These are phyloP conservation scores for Ophiostoma quercus DNA, from an alignment of 2,329 filamentous ascomycete genomes.

Conservation along the genomic window DNA sequence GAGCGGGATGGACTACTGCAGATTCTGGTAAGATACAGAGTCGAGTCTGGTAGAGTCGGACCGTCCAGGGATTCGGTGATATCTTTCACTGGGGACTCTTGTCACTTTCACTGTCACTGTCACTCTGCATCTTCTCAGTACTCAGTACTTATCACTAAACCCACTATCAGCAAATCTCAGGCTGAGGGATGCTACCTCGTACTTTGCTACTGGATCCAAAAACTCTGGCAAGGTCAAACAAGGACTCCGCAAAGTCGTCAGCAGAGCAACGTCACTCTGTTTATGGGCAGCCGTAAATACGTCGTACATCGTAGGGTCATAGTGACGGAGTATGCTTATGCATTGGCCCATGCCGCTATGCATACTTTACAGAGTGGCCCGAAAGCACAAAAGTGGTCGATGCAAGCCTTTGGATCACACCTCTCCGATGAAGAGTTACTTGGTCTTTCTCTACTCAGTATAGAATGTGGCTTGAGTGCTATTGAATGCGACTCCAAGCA, in stretches of 20 bases:
- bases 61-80: neutral
- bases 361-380: neutral
- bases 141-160: neutral
- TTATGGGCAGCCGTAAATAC: neutral
- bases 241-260: neutral
- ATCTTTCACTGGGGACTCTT: neutral
- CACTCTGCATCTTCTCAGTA: neutral
- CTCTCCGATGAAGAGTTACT: neutral
- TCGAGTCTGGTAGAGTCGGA: neutral
- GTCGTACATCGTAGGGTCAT: no score
- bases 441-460: no score
- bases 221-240: neutral
- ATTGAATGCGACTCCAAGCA: neutral
- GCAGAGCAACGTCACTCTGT: conserved; percentile 3
- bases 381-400: no score
- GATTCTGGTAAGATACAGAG: neutral
- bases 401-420: no score
- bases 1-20: neutral
- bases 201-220: no score
- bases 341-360: neutral
- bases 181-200: neutral
- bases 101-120: neutral
- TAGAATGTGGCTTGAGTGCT: neutral
- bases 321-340: neutral
- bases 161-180: neutral